Base-by-base conservation (phyloP, 148 eudicot species). In the Spergularia marina region DNA sequence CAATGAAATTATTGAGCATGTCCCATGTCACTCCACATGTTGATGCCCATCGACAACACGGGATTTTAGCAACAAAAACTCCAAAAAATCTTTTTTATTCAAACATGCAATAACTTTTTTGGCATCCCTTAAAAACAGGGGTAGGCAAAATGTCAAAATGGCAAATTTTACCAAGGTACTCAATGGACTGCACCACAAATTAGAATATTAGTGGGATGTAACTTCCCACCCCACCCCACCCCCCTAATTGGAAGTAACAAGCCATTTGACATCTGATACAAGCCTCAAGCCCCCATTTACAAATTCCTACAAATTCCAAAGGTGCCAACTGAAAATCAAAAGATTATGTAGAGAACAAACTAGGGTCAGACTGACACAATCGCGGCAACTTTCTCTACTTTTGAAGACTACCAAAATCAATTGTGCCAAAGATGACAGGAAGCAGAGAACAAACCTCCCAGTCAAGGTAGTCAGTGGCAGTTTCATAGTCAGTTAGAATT, bases 391-490 rank as follows among this genome's bases (percentile, higher is more conserved):
- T 14, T 64, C 39, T 64, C 7, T 20, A 30, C 36, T 30, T 17
- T 56, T 20, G 15, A 60, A 59, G 63, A 23, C 53, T 54, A 61
- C 12, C 17, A 57, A n/a, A 40, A 14, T 61, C 6, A 49, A 16
- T 12, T 51, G 12, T 25, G 51, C 25, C 51, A 57, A 61, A 55
- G 36, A 47, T 16, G 39, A 18, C 12, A 53, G 75, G 58, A 23
- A 71, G 41, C 68, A 76, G 53, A 83, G 71, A 55, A 85, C 92
- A 76, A 83, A 95, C 99, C 99, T 95, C 97, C 99, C 99, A 95
- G 73, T 95, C 97, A 74, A 90, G 97, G 87, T 95, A 86, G 82
- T 88, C 77, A 44, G 63, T 71, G 55, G 80, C 97, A 73, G 79
- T 83, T 77, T 95, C 99, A 78, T 89, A 95, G 80, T 95, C 81